Evolutionary conservation across 1,284 basidiomycete genomes (phyloP).

Genomic region (Trametes versicolor): DNA sequence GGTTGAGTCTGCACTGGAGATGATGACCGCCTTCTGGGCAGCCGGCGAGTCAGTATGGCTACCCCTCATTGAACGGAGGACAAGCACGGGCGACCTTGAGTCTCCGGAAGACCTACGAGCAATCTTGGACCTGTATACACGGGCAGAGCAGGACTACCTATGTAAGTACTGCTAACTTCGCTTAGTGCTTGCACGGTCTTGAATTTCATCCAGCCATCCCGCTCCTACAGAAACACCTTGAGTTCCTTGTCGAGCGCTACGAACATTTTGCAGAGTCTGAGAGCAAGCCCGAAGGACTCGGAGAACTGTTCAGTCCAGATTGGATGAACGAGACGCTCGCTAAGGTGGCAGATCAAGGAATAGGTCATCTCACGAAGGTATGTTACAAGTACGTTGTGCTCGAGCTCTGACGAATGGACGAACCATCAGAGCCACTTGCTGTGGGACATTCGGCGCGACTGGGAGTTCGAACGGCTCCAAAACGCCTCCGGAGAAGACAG

Average conservation of each 20-base stretch:
- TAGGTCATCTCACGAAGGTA: conserved; percentile 70
- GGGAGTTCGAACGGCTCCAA: conserved; percentile 76
- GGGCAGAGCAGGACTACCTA: conserved; percentile 83
- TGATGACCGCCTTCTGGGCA: conserved; percentile 69
- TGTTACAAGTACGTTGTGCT: conserved; percentile 3
- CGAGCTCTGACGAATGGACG: neutral
- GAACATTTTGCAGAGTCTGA: conserved; percentile 56
- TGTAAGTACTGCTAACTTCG: conserved; percentile 60
- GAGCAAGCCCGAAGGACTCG: conserved; percentile 57
- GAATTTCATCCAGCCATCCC: conserved; percentile 66
- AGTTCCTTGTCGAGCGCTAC: conserved; percentile 70
- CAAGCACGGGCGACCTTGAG: conserved; percentile 56
- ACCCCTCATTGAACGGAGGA: conserved; percentile 65
- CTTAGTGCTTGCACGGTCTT: conserved; percentile 27
- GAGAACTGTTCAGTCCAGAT: conserved; percentile 61
- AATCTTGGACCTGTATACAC: conserved; percentile 69
- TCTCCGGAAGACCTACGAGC: conserved; percentile 62
- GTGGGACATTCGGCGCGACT: conserved; percentile 80
- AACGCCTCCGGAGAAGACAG: conserved; percentile 53
- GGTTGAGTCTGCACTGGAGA: conserved; percentile 67
- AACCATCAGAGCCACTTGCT: conserved; percentile 69
- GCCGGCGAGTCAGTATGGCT: conserved; percentile 76
- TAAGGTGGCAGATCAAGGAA: conserved; percentile 65
- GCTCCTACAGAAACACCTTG: conserved; percentile 73
- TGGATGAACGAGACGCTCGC: conserved; percentile 68